phyloP scores from a whole-genome alignment of 2,329 filamentous ascomycete genomes.

The Ophiostoma novo-ulmi region DNA sequence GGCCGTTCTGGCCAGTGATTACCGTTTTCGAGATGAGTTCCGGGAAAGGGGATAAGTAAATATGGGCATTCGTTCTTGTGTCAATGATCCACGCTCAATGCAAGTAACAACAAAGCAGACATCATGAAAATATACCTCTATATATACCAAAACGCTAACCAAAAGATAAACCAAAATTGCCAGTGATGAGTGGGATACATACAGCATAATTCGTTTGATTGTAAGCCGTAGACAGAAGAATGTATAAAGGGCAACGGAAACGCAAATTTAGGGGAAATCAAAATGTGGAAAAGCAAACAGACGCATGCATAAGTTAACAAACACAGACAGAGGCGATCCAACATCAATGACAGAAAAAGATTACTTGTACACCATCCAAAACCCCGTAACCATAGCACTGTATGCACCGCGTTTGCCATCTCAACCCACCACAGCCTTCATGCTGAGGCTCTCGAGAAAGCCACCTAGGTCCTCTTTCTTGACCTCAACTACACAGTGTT shows the following conservation, averaged over 20 bases:
- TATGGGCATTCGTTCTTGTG: too few species aligned
- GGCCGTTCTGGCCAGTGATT: not conserved
- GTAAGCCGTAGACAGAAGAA: not conserved
- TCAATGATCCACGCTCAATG: too few species aligned
- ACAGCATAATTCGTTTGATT: not conserved
- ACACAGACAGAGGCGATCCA: not conserved
- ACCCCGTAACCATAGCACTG: not conserved
- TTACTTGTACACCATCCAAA: conserved; percentile 10
- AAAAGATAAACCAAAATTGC: not conserved
- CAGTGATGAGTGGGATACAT: not conserved
- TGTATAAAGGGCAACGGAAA: not conserved
- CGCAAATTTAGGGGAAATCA: conserved; percentile 7
- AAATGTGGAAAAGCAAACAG: not conserved
- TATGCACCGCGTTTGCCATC: not conserved
- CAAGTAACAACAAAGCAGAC: not conserved
- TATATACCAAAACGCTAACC: not conserved
- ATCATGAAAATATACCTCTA: not conserved
- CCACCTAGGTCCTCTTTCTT: conserved; percentile 87
- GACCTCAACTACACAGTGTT: conserved; percentile 97
- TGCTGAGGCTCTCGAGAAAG: conserved; percentile 86
- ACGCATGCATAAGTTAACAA: not conserved
- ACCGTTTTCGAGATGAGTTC: not conserved
- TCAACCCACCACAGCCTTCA: conserved; percentile 75
- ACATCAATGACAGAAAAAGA: not conserved
- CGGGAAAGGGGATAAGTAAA: too few species aligned